Evolutionary conservation across 2,329 filamentous ascomycete species (phyloP).

Genomic region (Ophiobolus disseminans): DNA sequence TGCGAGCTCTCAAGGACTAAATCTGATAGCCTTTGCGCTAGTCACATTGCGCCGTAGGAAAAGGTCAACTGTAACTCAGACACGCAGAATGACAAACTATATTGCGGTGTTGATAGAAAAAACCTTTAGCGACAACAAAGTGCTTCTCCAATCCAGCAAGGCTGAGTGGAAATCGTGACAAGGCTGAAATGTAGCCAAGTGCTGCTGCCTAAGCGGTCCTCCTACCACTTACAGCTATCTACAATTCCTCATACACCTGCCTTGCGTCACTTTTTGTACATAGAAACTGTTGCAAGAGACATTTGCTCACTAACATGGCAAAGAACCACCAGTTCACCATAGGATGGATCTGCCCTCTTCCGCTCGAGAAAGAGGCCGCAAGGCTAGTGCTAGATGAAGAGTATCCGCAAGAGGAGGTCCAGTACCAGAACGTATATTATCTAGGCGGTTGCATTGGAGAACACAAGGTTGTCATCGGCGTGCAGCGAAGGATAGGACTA

Average conservation of each 20-base stretch:
- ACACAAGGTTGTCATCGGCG: conserved; percentile 20
- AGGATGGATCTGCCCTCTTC: conserved; percentile 45
- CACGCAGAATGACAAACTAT: background rate
- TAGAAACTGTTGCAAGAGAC: no score
- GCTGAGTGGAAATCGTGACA: background rate
- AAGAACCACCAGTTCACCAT: conserved; percentile 31
- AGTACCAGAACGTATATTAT: conserved; percentile 6
- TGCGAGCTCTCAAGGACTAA: background rate
- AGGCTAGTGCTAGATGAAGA: conserved; percentile 37
- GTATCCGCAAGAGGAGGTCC: conserved; percentile 19
- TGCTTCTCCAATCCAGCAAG: background rate
- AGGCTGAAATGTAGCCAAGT: background rate
- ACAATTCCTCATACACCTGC: no score
- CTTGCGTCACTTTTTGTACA: no score
- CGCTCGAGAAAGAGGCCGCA: conserved; percentile 39
- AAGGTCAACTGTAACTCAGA: background rate
- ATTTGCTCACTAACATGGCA: no score
- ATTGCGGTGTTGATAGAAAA: background rate
- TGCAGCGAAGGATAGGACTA: conserved; percentile 10
- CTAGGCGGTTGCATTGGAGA: conserved; percentile 14
- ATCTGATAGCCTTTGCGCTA: background rate
- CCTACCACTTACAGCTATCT: background rate
- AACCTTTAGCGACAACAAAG: background rate
- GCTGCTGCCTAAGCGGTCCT: background rate
- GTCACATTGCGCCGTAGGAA: background rate